Evolutionary conservation across 805 yeast species (phyloP).

Genomic region (Millerozyma miso): DNA sequence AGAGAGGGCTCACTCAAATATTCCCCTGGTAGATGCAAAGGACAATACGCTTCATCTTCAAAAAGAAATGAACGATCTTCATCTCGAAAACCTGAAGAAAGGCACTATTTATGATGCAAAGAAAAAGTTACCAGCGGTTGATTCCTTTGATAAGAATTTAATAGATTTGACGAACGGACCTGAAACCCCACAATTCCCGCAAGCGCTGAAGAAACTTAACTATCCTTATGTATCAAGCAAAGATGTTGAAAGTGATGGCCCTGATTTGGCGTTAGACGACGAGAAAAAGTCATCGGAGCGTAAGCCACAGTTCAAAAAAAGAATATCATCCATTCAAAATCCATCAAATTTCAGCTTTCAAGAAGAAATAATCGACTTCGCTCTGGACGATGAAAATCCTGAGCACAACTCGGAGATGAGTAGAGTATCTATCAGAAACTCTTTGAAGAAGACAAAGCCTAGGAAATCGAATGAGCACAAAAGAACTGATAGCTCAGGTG

Average conservation of each 20-base stretch:
- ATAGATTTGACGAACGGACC: conserved; percentile 1
- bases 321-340: conserved; percentile 22
- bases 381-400: conserved; percentile 42
- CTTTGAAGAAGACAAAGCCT: conserved; percentile 27
- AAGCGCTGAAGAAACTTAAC: conserved; percentile 8
- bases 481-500: conserved; percentile 22
- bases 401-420: conserved; percentile 33
- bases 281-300: conserved; percentile 7
- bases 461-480: conserved; percentile 22
- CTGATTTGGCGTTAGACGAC: conserved; percentile 25
- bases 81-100: too few species aligned
- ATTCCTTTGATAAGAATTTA: neutral
- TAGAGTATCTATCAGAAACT: conserved; percentile 36
- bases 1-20: neutral
- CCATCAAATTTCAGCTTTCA: conserved; percentile 31
- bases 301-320: conserved; percentile 31
- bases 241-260: conserved; percentile 3
- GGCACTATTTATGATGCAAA: neutral
- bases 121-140: neutral
- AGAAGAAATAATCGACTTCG: conserved; percentile 44
- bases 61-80: neutral
- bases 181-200: conserved; percentile 2
- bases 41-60: neutral
- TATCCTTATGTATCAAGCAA: conserved; percentile 10
- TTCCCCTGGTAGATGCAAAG: neutral